Evolutionary conservation across 345 rosid species (phyloP), one percentile per base, ranked within the genome.

Genomic region (Populus davidiana): DNA sequence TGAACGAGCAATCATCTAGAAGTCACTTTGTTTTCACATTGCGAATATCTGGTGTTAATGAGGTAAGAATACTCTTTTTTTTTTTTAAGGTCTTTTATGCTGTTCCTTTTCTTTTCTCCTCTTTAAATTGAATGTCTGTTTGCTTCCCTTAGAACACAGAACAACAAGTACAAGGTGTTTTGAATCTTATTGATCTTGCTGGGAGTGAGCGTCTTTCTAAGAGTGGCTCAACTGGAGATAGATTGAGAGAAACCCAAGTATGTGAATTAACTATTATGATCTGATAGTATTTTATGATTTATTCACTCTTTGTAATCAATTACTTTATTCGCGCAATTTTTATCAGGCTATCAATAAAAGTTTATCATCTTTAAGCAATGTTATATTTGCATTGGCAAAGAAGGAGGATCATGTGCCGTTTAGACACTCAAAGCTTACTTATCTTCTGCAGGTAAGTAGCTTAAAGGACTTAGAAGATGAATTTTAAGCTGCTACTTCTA

Each of bases 131-230:
- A 73, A 79, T 67, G 73, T 71, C 63, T 44, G 31, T 62, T 70
- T 1, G 52, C 72, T 16, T 77, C 78, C 56, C 71, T 25, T 74
- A 96, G 99, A 88, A 92, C 85, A 96, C 96, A 6, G 99, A 96
- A 77, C 99, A 96, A 81, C 97, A 93, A 84, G 93, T 91, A 71
- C 99, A 96, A 87, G 96, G 99, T 25, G 88, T 96, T 74, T 75
- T 96, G 89, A 96, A 96, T 90, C 93, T 96, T 52, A 93, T 96
- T 75, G 99, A 96, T 88, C 96, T 96, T 79, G 99, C 99, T 56
- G 99, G 99, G 70, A 96, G 99, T 63, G 99, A 96, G 83, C 98
- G 99, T 29, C 94, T 96, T 64, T 91, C 96, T 0, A 96, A 89
- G 89, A 96, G 99, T 80, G 97, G 99, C 35, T 96, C 99, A 39